Percentiles rank a stretch among this genome's conserved stretches.
These are phyloP conservation scores for Hordeum marinum DNA, from an alignment of 176 grass and related monocot species.

Conservation along the genomic window DNA sequence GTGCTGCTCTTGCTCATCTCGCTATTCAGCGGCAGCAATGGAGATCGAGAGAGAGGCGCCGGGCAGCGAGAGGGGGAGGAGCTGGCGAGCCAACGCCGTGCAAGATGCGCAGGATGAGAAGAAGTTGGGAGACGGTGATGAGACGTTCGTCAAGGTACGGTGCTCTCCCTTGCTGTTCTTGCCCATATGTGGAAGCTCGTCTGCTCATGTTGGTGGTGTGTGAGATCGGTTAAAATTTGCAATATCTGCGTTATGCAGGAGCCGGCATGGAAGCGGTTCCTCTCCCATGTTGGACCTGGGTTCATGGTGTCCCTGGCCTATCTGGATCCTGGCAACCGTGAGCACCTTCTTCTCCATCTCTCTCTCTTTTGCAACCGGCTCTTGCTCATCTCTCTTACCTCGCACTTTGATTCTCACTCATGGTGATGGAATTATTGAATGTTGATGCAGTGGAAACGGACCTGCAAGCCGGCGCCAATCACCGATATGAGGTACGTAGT, in stretches of 20 bases:
- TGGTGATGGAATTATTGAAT: not conserved
- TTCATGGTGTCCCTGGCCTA: slow-evolving; percentile 94
- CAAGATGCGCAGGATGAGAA: not conserved
- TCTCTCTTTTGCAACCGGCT: not conserved
- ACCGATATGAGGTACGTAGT: slow-evolving; percentile 81
- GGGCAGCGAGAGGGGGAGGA: slow-evolving; percentile 6
- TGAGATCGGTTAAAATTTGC: too few relatives aligned
- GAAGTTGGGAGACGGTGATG: slow-evolving; percentile 11
- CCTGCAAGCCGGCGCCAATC: slow-evolving; percentile 80
- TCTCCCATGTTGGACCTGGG: slow-evolving; percentile 81
- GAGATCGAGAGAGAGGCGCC: slow-evolving; percentile 36
- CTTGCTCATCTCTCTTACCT: too few relatives aligned
- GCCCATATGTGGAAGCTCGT: too few relatives aligned
- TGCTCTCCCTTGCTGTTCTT: not conserved
- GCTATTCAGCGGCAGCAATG: slow-evolving; percentile 15
- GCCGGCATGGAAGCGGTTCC: slow-evolving; percentile 66
- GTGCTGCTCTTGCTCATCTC: too few relatives aligned
- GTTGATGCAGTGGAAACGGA: slow-evolving; percentile 78
- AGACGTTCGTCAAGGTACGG: slow-evolving; percentile 19
- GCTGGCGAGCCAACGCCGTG: not conserved
- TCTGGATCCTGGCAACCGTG: slow-evolving; percentile 88
- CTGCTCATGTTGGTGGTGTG: not conserved
- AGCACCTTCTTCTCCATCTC: slow-evolving; percentile 1
- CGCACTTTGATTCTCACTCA: too few relatives aligned
- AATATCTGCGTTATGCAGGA: slow-evolving; percentile 17